Evolutionary conservation across 2,329 filamentous ascomycete species (phyloP).

Genomic region (Didymella exigua): DNA sequence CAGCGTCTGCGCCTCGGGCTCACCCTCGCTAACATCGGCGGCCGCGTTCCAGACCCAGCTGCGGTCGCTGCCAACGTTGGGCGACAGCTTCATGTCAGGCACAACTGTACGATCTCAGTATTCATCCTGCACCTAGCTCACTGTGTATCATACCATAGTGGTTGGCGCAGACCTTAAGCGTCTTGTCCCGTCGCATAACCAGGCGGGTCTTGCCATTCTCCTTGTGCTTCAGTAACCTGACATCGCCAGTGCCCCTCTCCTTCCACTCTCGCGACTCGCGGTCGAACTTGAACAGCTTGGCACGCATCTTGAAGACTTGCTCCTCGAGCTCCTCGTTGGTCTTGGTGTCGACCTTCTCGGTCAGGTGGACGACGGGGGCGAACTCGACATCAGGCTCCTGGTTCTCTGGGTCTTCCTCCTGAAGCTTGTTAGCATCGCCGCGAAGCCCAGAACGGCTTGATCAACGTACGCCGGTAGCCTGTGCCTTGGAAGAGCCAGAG

Average conservation of each 20-base stretch:
- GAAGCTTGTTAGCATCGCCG: slow-evolving; percentile 22
- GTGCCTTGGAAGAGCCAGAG: slow-evolving; percentile 74
- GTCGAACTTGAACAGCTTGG: slow-evolving; percentile 99
- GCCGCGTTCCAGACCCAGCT: slow-evolving; percentile 99
- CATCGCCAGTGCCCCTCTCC: slow-evolving; percentile 96
- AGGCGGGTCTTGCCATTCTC: slow-evolving; percentile 97
- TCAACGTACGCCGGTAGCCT: slow-evolving; percentile 56
- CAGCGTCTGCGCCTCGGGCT: slow-evolving; percentile 93
- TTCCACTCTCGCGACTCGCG: slow-evolving; percentile 95
- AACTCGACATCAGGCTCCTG: slow-evolving; percentile 96
- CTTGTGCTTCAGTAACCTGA: slow-evolving; percentile 96
- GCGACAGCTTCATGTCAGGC: slow-evolving; percentile 97
- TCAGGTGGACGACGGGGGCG: slow-evolving; percentile 93
- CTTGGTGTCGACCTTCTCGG: slow-evolving; percentile 95
- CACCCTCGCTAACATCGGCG: slow-evolving; percentile 96
- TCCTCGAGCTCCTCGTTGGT: slow-evolving; percentile 99
- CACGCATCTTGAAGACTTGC: slow-evolving; percentile 98
- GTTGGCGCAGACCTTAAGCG: slow-evolving; percentile 99
- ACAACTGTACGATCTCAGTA: slow-evolving; percentile 67
- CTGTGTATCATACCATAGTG: slow-evolving; percentile 80
- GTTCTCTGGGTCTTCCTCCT: slow-evolving; percentile 80
- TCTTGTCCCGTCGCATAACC: slow-evolving; percentile 99
- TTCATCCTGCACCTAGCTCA: slow-evolving; percentile 7
- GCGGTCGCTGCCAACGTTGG: slow-evolving; percentile 96
- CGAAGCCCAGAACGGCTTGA: neutral